Evolutionary conservation across 345 rosid species (phyloP), one percentile per base, ranked within the genome.

Genomic region (Gossypium anomalum): DNA sequence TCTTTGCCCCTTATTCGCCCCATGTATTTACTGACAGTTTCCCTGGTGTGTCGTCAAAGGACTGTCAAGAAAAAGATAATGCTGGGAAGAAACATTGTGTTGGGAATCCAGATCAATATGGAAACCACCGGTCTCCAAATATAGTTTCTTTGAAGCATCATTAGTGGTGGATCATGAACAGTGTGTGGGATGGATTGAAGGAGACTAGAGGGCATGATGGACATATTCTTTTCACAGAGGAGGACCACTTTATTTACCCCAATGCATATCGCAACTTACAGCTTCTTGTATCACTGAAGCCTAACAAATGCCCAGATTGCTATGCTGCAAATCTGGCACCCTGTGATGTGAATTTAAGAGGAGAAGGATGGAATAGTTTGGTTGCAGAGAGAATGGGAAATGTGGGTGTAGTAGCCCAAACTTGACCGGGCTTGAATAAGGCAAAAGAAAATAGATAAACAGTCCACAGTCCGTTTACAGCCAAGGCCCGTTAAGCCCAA

Each of bases 111-210:
- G 98, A 95, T 85, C 99, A 93, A 83, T 95, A 90, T 79, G 99
- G 99, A 76, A 87, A 95, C 79, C 94, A 95, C 44, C 75, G 99
- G 53, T 88, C 90, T 19, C 92, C 94, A 1, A 89, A 87, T 81
- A 89, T 93, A 51, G 98, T 93, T 48, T 89, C 99, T 4, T 79
- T 95, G 89, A 95, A 95, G 89, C 99, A 95, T 83, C 99, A 95
- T 69, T 95, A 98, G 99, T 95, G 99, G 98, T 95, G 98, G 99
- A 93, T 95, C 97, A 95, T 95, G 98, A 95, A 95, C 81, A 89
- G 90, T 0, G 90, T 91, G 47, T 95, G 98, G 98, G 98, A 95
- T 85, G 98, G 99, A 48, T 76, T 95, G 70, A 74, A 82, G 49
- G 98, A 93, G 89, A 93, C 97, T 41, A 78, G 70, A 71, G 82